Evolutionary conservation across 139 green algal genomes (phyloP).

Genomic region (Coelastrella sp.): DNA sequence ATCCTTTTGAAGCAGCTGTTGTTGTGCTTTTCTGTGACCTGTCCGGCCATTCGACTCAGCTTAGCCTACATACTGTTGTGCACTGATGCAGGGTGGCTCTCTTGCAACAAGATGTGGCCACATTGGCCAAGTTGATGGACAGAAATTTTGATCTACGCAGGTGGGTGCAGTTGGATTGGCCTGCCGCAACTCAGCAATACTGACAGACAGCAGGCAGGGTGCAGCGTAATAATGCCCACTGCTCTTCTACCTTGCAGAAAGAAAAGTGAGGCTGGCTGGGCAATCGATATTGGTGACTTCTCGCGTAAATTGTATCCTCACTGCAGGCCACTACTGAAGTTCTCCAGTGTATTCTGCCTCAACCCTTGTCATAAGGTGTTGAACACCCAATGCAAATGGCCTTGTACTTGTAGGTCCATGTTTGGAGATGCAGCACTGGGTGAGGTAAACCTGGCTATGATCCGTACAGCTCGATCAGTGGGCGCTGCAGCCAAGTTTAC

Average conservation of each 20-base stretch:
- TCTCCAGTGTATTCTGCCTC: too few relatives aligned
- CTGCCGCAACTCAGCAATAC: too few relatives aligned
- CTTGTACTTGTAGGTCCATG: conserved; percentile 57
- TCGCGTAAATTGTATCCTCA: neutral
- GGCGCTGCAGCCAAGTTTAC: conserved; percentile 89
- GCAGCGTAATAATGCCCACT: too few relatives aligned
- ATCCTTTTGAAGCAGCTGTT: too few relatives aligned
- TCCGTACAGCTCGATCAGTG: conserved; percentile 70
- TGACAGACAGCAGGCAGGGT: neutral
- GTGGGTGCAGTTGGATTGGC: conserved; percentile 17
- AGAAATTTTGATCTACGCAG: conserved; percentile 77
- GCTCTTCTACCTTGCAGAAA: too few relatives aligned
- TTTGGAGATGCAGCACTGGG: conserved; percentile 84
- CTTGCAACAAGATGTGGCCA: conserved; percentile 45
- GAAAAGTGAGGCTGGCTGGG: too few relatives aligned
- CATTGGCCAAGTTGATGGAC: conserved; percentile 77
- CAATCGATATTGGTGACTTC: neutral
- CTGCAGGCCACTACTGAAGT: too few relatives aligned
- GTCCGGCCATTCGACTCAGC: too few relatives aligned
- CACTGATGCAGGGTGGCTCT: conserved; percentile 57
- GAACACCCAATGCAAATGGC: too few relatives aligned
- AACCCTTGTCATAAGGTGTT: too few relatives aligned
- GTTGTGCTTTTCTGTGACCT: too few relatives aligned
- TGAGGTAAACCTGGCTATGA: conserved; percentile 81
- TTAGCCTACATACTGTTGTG: neutral